Evolutionary conservation across 495 filamentous ascomycete species (phyloP).

Genomic region (Cairneyella variabilis): DNA sequence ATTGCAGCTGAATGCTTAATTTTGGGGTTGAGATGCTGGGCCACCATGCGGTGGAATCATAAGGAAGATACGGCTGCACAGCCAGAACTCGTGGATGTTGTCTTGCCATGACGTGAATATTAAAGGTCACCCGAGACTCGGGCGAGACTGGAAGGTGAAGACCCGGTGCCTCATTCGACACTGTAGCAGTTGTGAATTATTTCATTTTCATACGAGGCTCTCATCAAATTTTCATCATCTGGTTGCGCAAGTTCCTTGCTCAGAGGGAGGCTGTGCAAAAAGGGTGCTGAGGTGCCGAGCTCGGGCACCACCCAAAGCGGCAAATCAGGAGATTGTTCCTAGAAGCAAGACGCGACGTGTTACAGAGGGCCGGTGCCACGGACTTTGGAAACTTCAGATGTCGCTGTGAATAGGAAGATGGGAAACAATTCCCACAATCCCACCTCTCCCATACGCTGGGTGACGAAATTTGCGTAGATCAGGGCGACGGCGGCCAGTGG

Average conservation of each 20-base stretch:
- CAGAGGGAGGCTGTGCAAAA: constrained; percentile 19
- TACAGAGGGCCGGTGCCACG: background rate
- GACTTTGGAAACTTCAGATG: constrained; percentile 13
- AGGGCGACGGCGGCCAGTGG: background rate
- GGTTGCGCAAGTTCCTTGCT: background rate
- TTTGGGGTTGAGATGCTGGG: too few species aligned
- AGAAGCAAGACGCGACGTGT: constrained; percentile 9
- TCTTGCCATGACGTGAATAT: too few species aligned
- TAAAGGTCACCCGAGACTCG: too few species aligned
- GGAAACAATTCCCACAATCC: constrained; percentile 15
- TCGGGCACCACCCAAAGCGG: background rate
- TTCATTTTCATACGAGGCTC: background rate
- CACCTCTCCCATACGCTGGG: constrained; percentile 13
- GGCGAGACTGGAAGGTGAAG: too few species aligned
- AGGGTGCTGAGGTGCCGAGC: background rate
- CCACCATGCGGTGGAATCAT: too few species aligned
- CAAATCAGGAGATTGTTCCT: constrained; percentile 6
- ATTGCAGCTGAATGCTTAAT: too few species aligned
- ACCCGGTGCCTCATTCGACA: too few species aligned
- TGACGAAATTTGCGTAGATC: background rate
- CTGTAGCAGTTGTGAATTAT: background rate
- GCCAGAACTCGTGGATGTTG: too few species aligned
- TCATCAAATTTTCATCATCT: background rate
- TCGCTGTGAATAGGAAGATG: constrained; percentile 15
- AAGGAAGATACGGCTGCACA: too few species aligned